phyloP scores from a whole-genome alignment of 2,329 filamentous ascomycete species.

The Beauveria sp. region DNA sequence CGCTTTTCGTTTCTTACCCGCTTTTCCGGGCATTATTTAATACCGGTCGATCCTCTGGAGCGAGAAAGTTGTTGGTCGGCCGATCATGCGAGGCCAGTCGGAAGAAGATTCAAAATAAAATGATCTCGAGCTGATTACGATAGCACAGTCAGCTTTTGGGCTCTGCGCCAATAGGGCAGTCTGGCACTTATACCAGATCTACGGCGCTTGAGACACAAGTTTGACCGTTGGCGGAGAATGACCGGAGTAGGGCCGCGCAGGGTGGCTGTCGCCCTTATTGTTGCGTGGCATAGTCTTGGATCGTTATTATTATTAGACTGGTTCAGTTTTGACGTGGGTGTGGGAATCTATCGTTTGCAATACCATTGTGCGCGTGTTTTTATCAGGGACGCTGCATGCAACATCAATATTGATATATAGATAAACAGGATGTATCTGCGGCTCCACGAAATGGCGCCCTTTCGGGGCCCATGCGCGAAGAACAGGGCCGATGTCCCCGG shows the following conservation, averaged over 20 bases:
- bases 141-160: background rate
- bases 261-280: background rate
- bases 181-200: background rate
- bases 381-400: background rate
- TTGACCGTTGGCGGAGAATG: conserved; percentile 10
- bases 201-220: conserved; percentile 10
- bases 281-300: background rate
- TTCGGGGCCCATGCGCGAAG: conserved; percentile 2
- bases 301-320: too few species aligned
- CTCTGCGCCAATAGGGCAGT: background rate
- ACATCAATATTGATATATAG: background rate
- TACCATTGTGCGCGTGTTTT: background rate
- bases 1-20: background rate
- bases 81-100: too few species aligned
- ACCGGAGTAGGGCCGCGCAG: conserved; percentile 12
- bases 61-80: background rate
- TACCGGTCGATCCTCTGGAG: background rate
- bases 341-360: background rate
- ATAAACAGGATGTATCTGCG: background rate
- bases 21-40: background rate
- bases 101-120: background rate
- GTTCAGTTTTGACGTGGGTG: background rate
- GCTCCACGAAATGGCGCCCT: conserved; percentile 1
- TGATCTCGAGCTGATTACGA: background rate
- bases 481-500: conserved; percentile 9